Evolutionary conservation across 257 asterid species (phyloP).

Genomic region (Salvia miltiorrhiza): DNA sequence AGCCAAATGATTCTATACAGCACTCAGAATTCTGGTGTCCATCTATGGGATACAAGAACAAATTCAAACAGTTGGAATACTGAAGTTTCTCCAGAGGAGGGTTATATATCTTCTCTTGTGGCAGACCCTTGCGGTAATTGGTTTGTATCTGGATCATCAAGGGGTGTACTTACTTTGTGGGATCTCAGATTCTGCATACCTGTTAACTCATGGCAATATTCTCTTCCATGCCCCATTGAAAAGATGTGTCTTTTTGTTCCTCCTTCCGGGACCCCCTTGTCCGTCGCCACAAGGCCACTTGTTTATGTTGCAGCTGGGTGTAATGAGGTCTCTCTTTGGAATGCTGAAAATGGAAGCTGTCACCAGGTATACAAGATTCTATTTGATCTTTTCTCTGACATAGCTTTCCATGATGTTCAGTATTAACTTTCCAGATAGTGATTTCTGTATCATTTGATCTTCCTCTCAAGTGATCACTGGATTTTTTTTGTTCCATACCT

Average conservation of each 20-base stretch:
- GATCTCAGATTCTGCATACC: conserved; percentile 97
- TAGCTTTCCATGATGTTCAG: neutral
- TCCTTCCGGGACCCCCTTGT: conserved; percentile 74
- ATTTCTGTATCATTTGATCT: neutral
- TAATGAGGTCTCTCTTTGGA: conserved; percentile 97
- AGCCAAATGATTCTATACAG: conserved; percentile 76
- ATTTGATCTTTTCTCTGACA: conserved; percentile 5
- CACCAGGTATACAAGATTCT: conserved; percentile 66
- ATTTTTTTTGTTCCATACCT: neutral
- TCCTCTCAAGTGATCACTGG: conserved; percentile 2
- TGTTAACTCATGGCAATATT: conserved; percentile 90
- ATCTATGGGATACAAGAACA: conserved; percentile 87
- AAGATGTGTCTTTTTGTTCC: conserved; percentile 93
- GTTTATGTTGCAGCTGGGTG: conserved; percentile 97
- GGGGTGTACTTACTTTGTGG: conserved; percentile 97
- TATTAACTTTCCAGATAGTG: neutral
- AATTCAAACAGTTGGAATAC: conserved; percentile 74
- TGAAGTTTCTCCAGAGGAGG: conserved; percentile 82
- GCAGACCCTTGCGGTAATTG: conserved; percentile 97
- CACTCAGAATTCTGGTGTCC: conserved; percentile 89
- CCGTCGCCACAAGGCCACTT: conserved; percentile 87
- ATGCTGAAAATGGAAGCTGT: conserved; percentile 97
- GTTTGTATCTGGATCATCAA: conserved; percentile 97
- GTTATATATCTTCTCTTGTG: conserved; percentile 79
- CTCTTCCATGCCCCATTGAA: conserved; percentile 79